Evolutionary conservation across 2,329 filamentous ascomycete genomes (phyloP), one percentile per base, ranked within the genome.

Genomic region (Moelleriella libera): DNA sequence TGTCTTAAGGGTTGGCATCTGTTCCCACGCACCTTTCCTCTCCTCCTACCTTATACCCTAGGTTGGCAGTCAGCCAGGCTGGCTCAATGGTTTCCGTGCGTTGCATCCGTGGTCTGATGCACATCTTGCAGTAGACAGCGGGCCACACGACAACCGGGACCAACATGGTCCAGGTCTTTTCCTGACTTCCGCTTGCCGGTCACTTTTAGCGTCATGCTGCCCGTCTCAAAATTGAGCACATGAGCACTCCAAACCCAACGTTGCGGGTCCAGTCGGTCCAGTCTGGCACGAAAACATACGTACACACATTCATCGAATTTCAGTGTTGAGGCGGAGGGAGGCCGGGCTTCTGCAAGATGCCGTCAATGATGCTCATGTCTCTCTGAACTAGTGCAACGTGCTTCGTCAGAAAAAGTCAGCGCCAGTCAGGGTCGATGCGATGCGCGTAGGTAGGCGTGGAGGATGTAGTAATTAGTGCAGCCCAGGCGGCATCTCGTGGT

Each of bases 141-240:
- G 11, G 10, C 40, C 40, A 21, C 14, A 41, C n/a, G 14, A 41
- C n/a, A 5, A n/a, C 11, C 6, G 40, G 40, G 34, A 37, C 8
- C 8, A 37, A 37, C 12, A 37, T 41, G 40, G n/a, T 21, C 40
- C n/a, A 41, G 40, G 10, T 21, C 44, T 41, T 9, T 43, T 52
- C 42, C 52, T 48, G 46, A 51, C 53, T 58, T 59, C 57, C 56
- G 57, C 58, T 60, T 60, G 62, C 62, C 63, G 64, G 47, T 44
- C 39, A 28, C 5, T 42, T 63, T 37, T 68, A 65, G 64, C 63
- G 65, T 60, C 58, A 56, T 49, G 55, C 54, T 58, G 58, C 57
- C 57, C 61, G 65, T 67, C 64, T 68, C 60, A 60, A 61, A 57
- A 66, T 63, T 63, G 65, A 60, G 63, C 68, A 71, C 68, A 70